A percentile compares a stretch with the other conserved stretches of the same genome.
Conservation (phyloP, 768 basidiomycete species). For the Phaffia tasmanica region DNA sequence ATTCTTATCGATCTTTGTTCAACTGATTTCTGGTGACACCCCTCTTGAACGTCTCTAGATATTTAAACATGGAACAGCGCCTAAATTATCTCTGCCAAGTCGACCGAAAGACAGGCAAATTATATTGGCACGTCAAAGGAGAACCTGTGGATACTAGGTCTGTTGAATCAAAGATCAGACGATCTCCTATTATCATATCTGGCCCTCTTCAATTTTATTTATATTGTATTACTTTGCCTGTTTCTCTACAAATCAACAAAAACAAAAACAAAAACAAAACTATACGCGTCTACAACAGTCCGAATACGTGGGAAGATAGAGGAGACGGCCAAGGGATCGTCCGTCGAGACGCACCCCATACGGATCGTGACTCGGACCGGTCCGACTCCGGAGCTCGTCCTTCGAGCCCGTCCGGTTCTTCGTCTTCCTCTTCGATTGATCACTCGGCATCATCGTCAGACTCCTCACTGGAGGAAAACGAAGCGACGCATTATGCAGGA, state of each 20-base stretch:
- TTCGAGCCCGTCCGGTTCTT: background rate
- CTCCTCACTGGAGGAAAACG: constrained; percentile 28
- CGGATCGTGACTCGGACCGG: constrained; percentile 4
- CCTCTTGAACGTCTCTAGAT: constrained; percentile 42
- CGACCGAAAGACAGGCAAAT: constrained; percentile 42
- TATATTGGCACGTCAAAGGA: constrained; percentile 29
- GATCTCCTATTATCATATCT: no score
- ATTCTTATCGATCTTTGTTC: background rate
- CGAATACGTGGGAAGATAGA: constrained; percentile 54
- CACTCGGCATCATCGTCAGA: constrained; percentile 30
- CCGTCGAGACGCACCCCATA: constrained; percentile 20
- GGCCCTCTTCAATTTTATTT: no score
- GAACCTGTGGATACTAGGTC: constrained; percentile 44
- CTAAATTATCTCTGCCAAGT: constrained; percentile 50
- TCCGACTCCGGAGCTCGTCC: background rate
- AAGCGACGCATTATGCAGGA: constrained; percentile 33
- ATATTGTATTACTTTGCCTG: no score
- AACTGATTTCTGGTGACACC: constrained; percentile 54
- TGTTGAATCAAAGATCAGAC: constrained; percentile 33
- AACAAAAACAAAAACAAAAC: no score
- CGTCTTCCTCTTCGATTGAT: constrained; percentile 14
- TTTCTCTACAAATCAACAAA: no score
- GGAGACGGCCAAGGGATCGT: constrained; percentile 46
- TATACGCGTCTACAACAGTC: constrained; percentile 47
- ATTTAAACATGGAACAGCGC: background rate